phyloP scores from a whole-genome alignment of 1,139 yeast species.

The Yamadazyma diospyri region DNA sequence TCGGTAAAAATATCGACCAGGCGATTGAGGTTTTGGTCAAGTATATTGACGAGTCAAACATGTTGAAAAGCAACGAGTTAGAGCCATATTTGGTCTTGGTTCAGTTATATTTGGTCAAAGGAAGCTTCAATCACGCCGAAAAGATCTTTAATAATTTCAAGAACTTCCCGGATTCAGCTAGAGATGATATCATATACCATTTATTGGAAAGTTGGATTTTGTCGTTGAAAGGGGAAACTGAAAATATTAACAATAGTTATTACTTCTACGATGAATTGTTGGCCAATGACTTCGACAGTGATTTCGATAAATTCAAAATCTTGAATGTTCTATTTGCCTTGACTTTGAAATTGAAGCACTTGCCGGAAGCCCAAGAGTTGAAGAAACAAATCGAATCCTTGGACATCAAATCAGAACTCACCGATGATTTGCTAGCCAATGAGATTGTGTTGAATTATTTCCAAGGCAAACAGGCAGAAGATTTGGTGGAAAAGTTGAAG shows the following conservation, averaged over 20 bases:
- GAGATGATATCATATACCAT: conserved; percentile 66
- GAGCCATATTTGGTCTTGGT: conserved; percentile 44
- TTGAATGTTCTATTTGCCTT: conserved; percentile 39
- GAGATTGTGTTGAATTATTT: conserved; percentile 52
- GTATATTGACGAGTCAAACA: conserved; percentile 21
- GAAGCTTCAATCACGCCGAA: conserved; percentile 35
- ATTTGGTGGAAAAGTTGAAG: conserved; percentile 39
- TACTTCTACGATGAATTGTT: conserved; percentile 74
- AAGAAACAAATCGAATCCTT: conserved; percentile 40
- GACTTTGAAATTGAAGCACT: conserved; percentile 44
- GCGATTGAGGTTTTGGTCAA: conserved; percentile 32
- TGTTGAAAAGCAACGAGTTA: conserved; percentile 28
- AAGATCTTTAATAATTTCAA: conserved; percentile 32
- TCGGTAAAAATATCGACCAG: conserved; percentile 36
- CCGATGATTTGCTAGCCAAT: conserved; percentile 56
- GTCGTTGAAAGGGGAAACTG: conserved; percentile 53
- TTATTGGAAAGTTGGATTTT: conserved; percentile 66
- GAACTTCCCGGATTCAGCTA: conserved; percentile 44
- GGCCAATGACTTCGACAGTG: conserved; percentile 42
- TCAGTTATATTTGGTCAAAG: conserved; percentile 41
- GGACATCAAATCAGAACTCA: conserved; percentile 23
- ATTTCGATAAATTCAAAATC: conserved; percentile 34
- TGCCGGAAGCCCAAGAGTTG: conserved; percentile 46
- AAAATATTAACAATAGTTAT: conserved; percentile 56
- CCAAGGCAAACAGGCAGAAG: conserved; percentile 34